Base-by-base conservation (phyloP, 805 yeast species). In the Starmerella davenportii region DNA sequence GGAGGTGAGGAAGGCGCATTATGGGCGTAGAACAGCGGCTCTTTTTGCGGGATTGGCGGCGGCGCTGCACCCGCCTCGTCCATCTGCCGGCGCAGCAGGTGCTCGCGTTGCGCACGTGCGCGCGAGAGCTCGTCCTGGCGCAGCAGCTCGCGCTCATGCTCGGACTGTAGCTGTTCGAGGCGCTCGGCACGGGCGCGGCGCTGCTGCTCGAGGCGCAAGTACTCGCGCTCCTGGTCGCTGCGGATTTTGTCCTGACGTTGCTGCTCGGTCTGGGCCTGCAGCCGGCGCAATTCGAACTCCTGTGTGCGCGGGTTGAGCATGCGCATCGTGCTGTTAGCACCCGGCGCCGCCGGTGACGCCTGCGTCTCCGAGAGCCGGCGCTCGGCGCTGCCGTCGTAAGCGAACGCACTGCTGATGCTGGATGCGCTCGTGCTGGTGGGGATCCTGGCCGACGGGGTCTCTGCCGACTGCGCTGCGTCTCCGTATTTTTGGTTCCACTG, bases 191-290 rank as follows among this genome's bases (percentile, higher is more conserved):
- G 24, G 13, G 33, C 32, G n/a, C 23, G 8, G 15, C 32, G 32
- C 32, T 29, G 32, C 32, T 29, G 32, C 19, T 29, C 32, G 5
- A 29, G 32, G 14, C 17, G 15, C 11, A 20, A 17, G 23, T 28
- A 30, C 20, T 36, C 38, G 27, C 31, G 38, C 13, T 36, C 38
- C n/a, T 27, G 34, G 8, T 15, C 34, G 13, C 28, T 24, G 20
- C 25, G 27, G 9, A 36, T 32, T 16, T 24, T 36, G 18, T 28
- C 38, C 23, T 32, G 38, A 13, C 38, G 38, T 21, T 36, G 38
- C 23, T 28, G 34, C 25, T 36, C 38, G 21, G 21, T 23, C 16
- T 30, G 27, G 15, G 34, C 34, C 21, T 29, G 38, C 17, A 31
- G 34, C 29, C 31, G 34, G 14, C 38, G 38, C 29, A 18, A 24